Percentiles rank a stretch among this genome's conserved stretches.
Evolutionary conservation across 768 basidiomycete genomes (phyloP).

Genomic region (Phylloporus scabripes): DNA sequence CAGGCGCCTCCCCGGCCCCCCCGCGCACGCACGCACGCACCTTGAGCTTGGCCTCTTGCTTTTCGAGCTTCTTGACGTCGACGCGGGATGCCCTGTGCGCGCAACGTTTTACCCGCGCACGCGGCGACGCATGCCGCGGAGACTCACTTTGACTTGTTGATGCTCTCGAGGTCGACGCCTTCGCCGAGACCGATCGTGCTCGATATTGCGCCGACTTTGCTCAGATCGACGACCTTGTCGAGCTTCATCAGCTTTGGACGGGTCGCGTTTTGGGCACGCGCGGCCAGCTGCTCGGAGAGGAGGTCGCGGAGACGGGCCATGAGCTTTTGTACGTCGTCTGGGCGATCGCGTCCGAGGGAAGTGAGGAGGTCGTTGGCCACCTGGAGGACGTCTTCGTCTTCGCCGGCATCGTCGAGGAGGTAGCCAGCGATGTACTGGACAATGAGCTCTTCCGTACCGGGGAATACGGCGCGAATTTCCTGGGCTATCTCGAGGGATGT

Average conservation of each 20-base stretch:
- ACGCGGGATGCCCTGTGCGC: slow-evolving; percentile 69
- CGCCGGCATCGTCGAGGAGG: slow-evolving; percentile 82
- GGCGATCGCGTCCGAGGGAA: slow-evolving; percentile 63
- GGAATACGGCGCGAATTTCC: slow-evolving; percentile 64
- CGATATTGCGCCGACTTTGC: slow-evolving; percentile 69
- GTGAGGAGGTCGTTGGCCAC: slow-evolving; percentile 68
- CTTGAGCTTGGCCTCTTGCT: slow-evolving; percentile 94
- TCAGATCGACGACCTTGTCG: slow-evolving; percentile 87
- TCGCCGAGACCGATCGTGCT: slow-evolving; percentile 74
- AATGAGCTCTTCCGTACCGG: slow-evolving; percentile 78
- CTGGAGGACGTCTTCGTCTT: slow-evolving; percentile 82
- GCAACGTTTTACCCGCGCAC: slow-evolving; percentile 5
- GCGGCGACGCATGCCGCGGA: not conserved
- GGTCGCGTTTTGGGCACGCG: slow-evolving; percentile 51
- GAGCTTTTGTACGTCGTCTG: slow-evolving; percentile 57
- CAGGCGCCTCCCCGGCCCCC: not conserved
- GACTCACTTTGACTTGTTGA: slow-evolving; percentile 88
- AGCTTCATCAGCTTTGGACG: slow-evolving; percentile 68
- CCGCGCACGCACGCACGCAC: slow-evolving; percentile 28
- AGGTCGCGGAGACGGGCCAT: slow-evolving; percentile 59
- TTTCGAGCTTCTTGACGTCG: slow-evolving; percentile 93
- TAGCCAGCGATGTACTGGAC: slow-evolving; percentile 86
- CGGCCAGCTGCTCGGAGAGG: slow-evolving; percentile 58
- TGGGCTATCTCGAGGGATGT: slow-evolving; percentile 73
- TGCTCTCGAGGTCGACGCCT: slow-evolving; percentile 85